Evolutionary conservation across 2,329 filamentous ascomycete genomes (phyloP).

Genomic region (Monosporascus ibericus): DNA sequence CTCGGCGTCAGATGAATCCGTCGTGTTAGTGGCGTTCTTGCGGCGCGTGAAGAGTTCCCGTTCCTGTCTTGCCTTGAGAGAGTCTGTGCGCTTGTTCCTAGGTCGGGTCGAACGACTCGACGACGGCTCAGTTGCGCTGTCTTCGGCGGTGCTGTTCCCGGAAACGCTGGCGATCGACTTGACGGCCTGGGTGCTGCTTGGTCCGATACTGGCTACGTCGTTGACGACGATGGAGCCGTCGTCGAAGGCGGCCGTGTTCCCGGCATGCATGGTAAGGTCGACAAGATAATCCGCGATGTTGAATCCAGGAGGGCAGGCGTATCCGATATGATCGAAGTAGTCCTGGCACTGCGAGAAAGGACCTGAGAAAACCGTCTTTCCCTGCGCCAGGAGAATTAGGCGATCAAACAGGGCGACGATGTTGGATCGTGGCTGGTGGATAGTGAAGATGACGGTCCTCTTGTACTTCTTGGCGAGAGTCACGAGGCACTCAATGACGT

Average conservation of each 20-base stretch:
- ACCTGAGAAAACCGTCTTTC: slow-evolving; percentile 87
- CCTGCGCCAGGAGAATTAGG: slow-evolving; percentile 83
- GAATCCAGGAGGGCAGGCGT: slow-evolving; percentile 90
- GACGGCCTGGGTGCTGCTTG: slow-evolving; percentile 80
- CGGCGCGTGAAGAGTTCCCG: slow-evolving; percentile 84
- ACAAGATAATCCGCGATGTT: slow-evolving; percentile 98
- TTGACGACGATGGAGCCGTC: slow-evolving; percentile 44
- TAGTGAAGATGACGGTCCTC: slow-evolving; percentile 95
- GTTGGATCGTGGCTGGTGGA: slow-evolving; percentile 95
- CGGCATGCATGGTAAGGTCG: slow-evolving; percentile 94
- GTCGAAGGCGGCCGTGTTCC: slow-evolving; percentile 53
- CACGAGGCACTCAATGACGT: slow-evolving; percentile 93
- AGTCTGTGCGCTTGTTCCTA: slow-evolving; percentile 66
- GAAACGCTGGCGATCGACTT: slow-evolving; percentile 87
- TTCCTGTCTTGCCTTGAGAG: slow-evolving; percentile 80
- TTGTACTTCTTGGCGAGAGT: slow-evolving; percentile 95
- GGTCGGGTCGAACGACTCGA: slow-evolving; percentile 59
- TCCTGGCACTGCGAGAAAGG: slow-evolving; percentile 81
- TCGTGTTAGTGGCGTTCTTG: slow-evolving; percentile 57
- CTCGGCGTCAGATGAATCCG: slow-evolving; percentile 53
- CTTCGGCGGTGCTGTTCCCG: slow-evolving; percentile 66
- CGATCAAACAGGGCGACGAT: slow-evolving; percentile 96
- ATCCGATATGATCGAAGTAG: slow-evolving; percentile 90
- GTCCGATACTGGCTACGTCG: slow-evolving; percentile 63
- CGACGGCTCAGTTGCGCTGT: slow-evolving; percentile 54